Evolutionary conservation across 1,284 basidiomycete species (phyloP).

Genomic region (Inonotus hispidus): DNA sequence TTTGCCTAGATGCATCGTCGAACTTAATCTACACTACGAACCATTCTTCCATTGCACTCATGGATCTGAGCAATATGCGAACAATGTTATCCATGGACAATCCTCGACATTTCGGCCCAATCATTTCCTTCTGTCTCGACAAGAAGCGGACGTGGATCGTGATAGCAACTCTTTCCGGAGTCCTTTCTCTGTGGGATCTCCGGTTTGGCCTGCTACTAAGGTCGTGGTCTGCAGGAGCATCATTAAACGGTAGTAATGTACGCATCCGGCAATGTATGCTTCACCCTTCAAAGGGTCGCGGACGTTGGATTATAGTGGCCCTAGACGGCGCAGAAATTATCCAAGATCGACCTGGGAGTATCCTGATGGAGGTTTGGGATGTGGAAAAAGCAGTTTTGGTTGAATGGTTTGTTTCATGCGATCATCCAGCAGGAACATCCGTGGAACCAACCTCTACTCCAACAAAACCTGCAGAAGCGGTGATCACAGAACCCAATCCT

Average conservation of each 20-base stretch:
- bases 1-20: constrained; percentile 51
- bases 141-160: constrained; percentile 82
- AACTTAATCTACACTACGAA: constrained; percentile 84
- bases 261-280: constrained; percentile 68
- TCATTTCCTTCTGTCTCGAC: constrained; percentile 81
- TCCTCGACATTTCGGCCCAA: constrained; percentile 81
- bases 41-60: constrained; percentile 67
- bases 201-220: constrained; percentile 88
- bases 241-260: constrained; percentile 41
- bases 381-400: constrained; percentile 44
- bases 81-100: constrained; percentile 74
- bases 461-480: constrained; percentile 37
- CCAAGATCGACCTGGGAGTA: constrained; percentile 24
- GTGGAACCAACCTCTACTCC: constrained; percentile 47
- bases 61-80: constrained; percentile 86
- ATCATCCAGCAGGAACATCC: constrained; percentile 28
- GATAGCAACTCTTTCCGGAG: constrained; percentile 80
- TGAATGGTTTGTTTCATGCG: constrained; percentile 81
- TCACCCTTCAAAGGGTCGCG: constrained; percentile 83
- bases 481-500: constrained; percentile 45
- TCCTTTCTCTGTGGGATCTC: constrained; percentile 88
- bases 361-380: constrained; percentile 35
- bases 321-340: constrained; percentile 39
- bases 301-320: constrained; percentile 86
- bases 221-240: constrained; percentile 76